phyloP scores from a whole-genome alignment of 768 basidiomycete genomes.

The Mycena olivaceomarginata region DNA sequence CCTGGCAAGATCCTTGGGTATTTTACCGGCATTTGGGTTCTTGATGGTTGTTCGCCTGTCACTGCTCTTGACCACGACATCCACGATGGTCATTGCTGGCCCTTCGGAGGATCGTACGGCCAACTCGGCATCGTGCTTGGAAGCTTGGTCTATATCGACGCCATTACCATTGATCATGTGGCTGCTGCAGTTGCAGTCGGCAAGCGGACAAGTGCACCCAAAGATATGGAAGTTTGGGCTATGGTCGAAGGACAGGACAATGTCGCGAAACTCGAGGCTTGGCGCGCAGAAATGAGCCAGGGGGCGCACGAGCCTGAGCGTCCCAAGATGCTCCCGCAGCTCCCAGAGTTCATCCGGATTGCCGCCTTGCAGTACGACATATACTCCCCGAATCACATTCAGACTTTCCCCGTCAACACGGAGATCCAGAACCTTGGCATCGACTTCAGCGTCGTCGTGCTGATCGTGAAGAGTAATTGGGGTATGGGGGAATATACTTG shows the following conservation, averaged over 20 bases:
- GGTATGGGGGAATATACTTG: constrained; percentile 91
- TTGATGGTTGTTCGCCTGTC: constrained; percentile 83
- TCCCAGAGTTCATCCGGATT: constrained; percentile 75
- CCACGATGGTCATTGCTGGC: constrained; percentile 94
- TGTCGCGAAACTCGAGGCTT: constrained; percentile 72
- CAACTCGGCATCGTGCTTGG: constrained; percentile 90
- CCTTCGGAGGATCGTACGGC: constrained; percentile 85
- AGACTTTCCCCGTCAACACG: constrained; percentile 85
- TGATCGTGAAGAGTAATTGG: constrained; percentile 91
- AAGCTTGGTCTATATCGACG: constrained; percentile 81
- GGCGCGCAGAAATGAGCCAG: constrained; percentile 66
- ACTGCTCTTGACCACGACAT: constrained; percentile 69
- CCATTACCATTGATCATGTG: constrained; percentile 94
- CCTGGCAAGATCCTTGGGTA: constrained; percentile 57
- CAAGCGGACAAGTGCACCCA: constrained; percentile 82
- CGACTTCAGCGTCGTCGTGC: constrained; percentile 90
- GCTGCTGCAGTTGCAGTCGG: constrained; percentile 89
- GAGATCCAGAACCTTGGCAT: constrained; percentile 82
- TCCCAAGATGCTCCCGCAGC: constrained; percentile 66
- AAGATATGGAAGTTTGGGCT: constrained; percentile 93
- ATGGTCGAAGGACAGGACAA: constrained; percentile 89
- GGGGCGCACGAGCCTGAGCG: constrained; percentile 57
- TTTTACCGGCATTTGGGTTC: constrained; percentile 78
- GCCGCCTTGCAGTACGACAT: constrained; percentile 80
- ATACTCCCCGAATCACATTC: constrained; percentile 76